Evolutionary conservation across 2,329 filamentous ascomycete genomes (phyloP).

Genomic region (Ophiostoma quercus): DNA sequence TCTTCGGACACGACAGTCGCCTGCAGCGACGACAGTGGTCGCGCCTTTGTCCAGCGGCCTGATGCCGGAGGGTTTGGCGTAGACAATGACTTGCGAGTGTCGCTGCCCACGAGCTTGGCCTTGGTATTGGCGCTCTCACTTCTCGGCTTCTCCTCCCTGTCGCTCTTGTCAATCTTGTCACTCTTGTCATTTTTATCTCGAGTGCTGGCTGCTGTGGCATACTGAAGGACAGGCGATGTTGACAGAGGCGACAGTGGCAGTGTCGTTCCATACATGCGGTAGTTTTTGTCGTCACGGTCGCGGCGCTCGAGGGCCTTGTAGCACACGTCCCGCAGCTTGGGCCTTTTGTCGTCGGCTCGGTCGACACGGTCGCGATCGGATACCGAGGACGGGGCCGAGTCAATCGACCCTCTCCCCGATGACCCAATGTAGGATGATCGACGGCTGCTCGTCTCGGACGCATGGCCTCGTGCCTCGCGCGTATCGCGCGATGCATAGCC

Average conservation of each 20-base stretch:
- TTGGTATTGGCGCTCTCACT: not conserved
- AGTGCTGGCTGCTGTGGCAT: not conserved
- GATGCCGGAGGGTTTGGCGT: not conserved
- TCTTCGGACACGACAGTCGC: not conserved
- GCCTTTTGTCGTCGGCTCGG: not conserved
- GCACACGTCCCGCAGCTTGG: constrained; percentile 1
- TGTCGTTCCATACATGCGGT: constrained; percentile 7
- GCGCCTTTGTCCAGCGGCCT: not conserved
- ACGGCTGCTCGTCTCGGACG: not conserved
- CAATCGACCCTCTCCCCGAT: not conserved
- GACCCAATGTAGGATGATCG: not conserved
- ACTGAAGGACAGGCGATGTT: not conserved
- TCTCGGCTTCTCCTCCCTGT: not conserved
- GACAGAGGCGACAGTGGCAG: constrained; percentile 3
- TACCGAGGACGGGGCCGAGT: not conserved
- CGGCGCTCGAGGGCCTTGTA: constrained; percentile 14
- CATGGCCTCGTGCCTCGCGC: not conserved
- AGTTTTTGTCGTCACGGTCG: constrained; percentile 18
- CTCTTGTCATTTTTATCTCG: not conserved
- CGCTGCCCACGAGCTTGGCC: not conserved
- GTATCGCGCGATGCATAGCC: not conserved
- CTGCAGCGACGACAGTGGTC: not conserved
- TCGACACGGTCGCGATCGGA: not conserved
- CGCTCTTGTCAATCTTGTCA: not conserved
- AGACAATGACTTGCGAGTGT: not conserved